A percentile compares a stretch with the other conserved stretches of the same genome.
Conservation (phyloP, 768 basidiomycete species). For the Termitomyces sp. region DNA sequence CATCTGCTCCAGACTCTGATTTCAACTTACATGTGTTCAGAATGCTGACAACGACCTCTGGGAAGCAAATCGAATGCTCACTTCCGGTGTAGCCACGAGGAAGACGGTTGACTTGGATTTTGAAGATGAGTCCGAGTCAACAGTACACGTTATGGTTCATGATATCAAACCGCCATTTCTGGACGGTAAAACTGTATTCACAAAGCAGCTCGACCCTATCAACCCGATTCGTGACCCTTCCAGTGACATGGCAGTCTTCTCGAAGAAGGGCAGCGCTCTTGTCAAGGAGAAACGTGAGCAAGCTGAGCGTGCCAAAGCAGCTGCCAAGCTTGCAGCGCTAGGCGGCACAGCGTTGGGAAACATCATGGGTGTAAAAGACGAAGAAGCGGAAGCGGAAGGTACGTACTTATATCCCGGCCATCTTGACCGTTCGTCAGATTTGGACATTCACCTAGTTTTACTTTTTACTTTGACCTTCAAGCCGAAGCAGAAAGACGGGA, state of each 20-base stretch:
- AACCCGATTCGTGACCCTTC: conserved; percentile 94
- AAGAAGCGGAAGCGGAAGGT: conserved; percentile 92
- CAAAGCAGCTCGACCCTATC: conserved; percentile 94
- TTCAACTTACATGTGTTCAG: conserved; percentile 35
- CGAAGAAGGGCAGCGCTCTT: conserved; percentile 93
- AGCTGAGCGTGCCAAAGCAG: conserved; percentile 93
- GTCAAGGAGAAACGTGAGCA: conserved; percentile 97
- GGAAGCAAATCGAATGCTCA: conserved; percentile 98
- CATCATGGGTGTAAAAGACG: conserved; percentile 95
- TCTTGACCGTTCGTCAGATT: conserved; percentile 38
- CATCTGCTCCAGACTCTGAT: background rate
- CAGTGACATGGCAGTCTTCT: conserved; percentile 93
- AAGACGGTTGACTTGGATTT: conserved; percentile 89
- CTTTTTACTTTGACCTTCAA: conserved; percentile 37
- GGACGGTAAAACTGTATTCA: conserved; percentile 94
- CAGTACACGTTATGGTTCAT: conserved; percentile 96
- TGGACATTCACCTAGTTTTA: conserved; percentile 77
- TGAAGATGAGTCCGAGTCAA: conserved; percentile 93
- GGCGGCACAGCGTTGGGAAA: conserved; percentile 96
- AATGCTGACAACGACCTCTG: conserved; percentile 98
- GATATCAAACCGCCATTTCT: conserved; percentile 97
- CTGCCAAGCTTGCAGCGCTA: conserved; percentile 89
- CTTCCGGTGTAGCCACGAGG: conserved; percentile 90
- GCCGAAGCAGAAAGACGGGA: conserved; percentile 53
- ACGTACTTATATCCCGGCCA: conserved; percentile 32